These are phyloP conservation scores for Fraxinus paxiana DNA, from an alignment of 305 asterid species.

Conservation along the genomic window DNA sequence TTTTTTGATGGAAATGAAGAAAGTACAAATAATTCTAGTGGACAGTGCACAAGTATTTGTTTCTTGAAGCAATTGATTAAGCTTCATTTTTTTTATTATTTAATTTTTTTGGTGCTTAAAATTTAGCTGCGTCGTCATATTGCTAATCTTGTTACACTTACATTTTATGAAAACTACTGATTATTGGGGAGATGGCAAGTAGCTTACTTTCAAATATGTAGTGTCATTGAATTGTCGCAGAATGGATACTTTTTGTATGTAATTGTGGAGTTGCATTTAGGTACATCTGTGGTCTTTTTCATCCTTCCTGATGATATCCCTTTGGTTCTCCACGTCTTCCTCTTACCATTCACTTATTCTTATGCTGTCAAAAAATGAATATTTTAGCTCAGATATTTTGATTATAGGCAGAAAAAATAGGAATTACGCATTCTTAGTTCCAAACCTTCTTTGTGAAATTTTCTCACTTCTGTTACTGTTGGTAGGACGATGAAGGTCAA, in stretches of 20 bases:
- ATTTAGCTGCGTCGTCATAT: not conserved
- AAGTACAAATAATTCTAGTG: not conserved
- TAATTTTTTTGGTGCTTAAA: not conserved
- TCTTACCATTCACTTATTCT: not conserved
- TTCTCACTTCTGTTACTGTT: conserved; percentile 7
- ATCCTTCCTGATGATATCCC: not conserved
- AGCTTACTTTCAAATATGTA: not conserved
- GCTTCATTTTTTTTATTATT: not conserved
- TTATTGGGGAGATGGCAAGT: not conserved
- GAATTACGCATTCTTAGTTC: not conserved
- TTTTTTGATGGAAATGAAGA: not conserved
- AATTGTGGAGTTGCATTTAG: not conserved
- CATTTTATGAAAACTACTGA: not conserved
- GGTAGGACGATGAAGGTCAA: conserved; percentile 90
- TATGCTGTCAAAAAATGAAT: not conserved
- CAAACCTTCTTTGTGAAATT: not conserved
- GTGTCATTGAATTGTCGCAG: not conserved
- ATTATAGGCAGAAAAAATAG: not conserved
- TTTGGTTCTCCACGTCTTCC: not conserved
- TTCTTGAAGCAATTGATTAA: not conserved
- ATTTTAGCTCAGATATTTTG: not conserved
- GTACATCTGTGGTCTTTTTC: not conserved
- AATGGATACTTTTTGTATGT: not conserved
- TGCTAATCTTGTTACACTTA: not conserved
- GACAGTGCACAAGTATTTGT: not conserved